Evolutionary conservation across 768 basidiomycete species (phyloP).

Genomic region (Pholiota conissans): DNA sequence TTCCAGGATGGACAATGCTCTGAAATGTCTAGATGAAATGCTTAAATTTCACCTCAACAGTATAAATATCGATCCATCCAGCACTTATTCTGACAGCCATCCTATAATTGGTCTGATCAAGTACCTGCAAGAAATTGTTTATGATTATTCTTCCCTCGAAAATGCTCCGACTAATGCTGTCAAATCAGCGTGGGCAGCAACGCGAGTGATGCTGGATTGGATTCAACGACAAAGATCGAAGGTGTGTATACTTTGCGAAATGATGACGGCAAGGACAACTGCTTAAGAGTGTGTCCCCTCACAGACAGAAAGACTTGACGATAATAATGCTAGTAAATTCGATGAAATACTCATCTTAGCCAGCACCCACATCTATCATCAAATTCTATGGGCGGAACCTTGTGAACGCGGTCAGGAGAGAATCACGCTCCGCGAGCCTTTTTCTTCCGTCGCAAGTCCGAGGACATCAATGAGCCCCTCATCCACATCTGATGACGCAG

Average conservation of each 20-base stretch:
- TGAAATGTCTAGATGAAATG: slow-evolving; percentile 10
- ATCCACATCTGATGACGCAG: not conserved
- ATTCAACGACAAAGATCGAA: slow-evolving; percentile 7
- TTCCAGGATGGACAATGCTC: not conserved
- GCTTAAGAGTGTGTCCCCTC: no score
- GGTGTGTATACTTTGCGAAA: not conserved
- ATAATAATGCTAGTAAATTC: not conserved
- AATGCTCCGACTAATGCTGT: slow-evolving; percentile 9
- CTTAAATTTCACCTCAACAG: slow-evolving; percentile 7
- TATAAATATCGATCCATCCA: not conserved
- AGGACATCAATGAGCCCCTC: not conserved
- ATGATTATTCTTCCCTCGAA: slow-evolving; percentile 3
- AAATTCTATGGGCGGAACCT: slow-evolving; percentile 10
- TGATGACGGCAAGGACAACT: no score
- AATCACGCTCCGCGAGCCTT: slow-evolving; percentile 7
- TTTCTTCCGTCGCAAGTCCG: not conserved
- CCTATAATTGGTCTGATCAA: slow-evolving; percentile 3
- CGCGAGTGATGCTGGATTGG: slow-evolving; percentile 14
- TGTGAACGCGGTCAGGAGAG: not conserved
- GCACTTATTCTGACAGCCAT: not conserved
- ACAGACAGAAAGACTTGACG: no score
- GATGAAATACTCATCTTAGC: not conserved
- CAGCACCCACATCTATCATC: slow-evolving; percentile 11
- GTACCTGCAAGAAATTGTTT: slow-evolving; percentile 3
- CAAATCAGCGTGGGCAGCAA: slow-evolving; percentile 12